A percentile compares a stretch with the other conserved stretches of the same genome.
Evolutionary conservation across 768 basidiomycete species (phyloP).

Genomic region (Tylopilus sp.): DNA sequence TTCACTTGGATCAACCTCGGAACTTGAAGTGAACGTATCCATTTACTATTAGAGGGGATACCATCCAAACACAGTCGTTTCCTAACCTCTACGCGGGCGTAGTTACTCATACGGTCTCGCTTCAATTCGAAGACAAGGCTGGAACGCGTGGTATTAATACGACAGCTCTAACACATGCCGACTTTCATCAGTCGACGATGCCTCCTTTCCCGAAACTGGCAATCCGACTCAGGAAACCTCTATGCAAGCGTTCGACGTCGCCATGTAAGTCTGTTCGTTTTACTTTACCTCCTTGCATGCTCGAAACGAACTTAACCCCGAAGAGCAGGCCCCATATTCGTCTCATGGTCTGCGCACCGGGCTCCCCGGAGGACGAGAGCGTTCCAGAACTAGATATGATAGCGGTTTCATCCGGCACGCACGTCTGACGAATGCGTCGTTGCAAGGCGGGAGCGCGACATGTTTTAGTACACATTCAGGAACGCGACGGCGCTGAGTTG

Average conservation of each 20-base stretch:
- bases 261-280: neutral
- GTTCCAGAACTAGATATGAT: too few relatives aligned
- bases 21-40: slow-evolving; percentile 30
- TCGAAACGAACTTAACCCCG: slow-evolving; percentile 29
- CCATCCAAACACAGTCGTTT: slow-evolving; percentile 12
- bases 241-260: slow-evolving; percentile 23
- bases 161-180: slow-evolving; percentile 20
- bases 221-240: slow-evolving; percentile 21
- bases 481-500: too few relatives aligned
- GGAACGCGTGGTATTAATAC: neutral
- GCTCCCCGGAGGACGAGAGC: slow-evolving; percentile 23
- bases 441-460: neutral
- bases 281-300: neutral
- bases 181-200: neutral
- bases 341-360: slow-evolving; percentile 26
- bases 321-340: slow-evolving; percentile 31
- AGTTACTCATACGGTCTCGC: neutral
- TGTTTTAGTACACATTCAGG: neutral
- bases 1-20: slow-evolving; percentile 32
- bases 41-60: too few relatives aligned
- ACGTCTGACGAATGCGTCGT: neutral
- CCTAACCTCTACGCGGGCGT: neutral
- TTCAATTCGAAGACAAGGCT: neutral
- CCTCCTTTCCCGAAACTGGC: slow-evolving; percentile 21
- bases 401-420: slow-evolving; percentile 23